A percentile compares a stretch with the other conserved stretches of the same genome.
phyloP scores from a whole-genome alignment of 768 basidiomycete genomes.

The Mycena olivaceomarginata region DNA sequence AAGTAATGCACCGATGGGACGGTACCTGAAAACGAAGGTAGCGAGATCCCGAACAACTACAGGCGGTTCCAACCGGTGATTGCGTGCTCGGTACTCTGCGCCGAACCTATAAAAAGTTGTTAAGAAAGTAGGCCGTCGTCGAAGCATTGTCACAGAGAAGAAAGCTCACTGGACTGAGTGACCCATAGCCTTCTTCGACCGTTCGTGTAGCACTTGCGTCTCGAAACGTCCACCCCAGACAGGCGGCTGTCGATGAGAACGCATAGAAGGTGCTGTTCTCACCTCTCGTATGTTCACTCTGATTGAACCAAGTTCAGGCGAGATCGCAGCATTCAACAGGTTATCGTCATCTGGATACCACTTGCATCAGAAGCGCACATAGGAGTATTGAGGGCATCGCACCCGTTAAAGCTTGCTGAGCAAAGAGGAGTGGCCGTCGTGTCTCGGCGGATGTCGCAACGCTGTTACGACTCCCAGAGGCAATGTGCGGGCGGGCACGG shows the following conservation, averaged over 20 bases:
- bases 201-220: constrained; percentile 29
- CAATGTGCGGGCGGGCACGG: not conserved
- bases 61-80: too few relatives aligned
- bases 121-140: not conserved
- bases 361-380: not conserved
- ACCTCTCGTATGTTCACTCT: not conserved
- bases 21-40: constrained; percentile 35
- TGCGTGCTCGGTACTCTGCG: not conserved
- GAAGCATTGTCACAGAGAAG: not conserved
- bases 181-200: constrained; percentile 37
- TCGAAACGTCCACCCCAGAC: not conserved
- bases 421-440: constrained; percentile 3
- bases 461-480: constrained; percentile 7
- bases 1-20: constrained; percentile 21
- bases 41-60: not conserved
- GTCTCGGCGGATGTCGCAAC: constrained; percentile 5
- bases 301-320: constrained; percentile 33
- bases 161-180: constrained; percentile 30
- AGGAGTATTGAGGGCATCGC: not conserved
- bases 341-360: constrained; percentile 27
- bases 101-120: constrained; percentile 14
- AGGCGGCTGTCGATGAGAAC: not conserved
- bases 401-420: constrained; percentile 3
- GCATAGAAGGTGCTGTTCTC: not conserved
- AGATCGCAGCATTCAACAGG: constrained; percentile 24